Evolutionary conservation across 2,329 filamentous ascomycete species (phyloP).

Genomic region (Cercospora sp.): DNA sequence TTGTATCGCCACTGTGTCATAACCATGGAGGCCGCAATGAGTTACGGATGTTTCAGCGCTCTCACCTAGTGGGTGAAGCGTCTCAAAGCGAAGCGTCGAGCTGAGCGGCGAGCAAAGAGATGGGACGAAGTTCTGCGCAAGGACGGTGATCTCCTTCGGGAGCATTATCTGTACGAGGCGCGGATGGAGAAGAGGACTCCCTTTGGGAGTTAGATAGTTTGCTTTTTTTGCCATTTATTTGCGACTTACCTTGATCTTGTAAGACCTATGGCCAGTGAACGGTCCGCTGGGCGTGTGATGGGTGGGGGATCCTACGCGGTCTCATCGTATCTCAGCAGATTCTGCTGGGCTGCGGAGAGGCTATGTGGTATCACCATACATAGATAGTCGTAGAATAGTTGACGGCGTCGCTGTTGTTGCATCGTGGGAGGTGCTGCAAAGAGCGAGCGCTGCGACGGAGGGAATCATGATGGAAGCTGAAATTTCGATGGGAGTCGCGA

Average conservation of each 20-base stretch:
- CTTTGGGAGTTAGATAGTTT: background rate
- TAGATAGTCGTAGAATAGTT: background rate
- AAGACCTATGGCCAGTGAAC: background rate
- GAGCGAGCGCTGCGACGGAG: background rate
- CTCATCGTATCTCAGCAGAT: background rate
- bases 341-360: background rate
- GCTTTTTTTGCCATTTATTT: background rate
- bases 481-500: background rate
- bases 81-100: conserved; percentile 1
- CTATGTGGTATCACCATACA: background rate
- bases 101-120: conserved; percentile 1
- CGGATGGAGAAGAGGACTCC: background rate
- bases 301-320: background rate
- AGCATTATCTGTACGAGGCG: background rate
- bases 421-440: background rate
- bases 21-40: background rate
- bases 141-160: background rate
- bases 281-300: background rate
- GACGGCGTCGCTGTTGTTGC: background rate
- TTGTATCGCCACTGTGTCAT: background rate
- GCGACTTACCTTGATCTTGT: conserved; percentile 1
- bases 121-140: background rate
- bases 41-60: background rate
- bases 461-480: background rate
- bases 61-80: background rate